These are phyloP conservation scores for Populus hybrid DNA, from an alignment of 441 rosid species.

Conservation along the genomic window DNA sequence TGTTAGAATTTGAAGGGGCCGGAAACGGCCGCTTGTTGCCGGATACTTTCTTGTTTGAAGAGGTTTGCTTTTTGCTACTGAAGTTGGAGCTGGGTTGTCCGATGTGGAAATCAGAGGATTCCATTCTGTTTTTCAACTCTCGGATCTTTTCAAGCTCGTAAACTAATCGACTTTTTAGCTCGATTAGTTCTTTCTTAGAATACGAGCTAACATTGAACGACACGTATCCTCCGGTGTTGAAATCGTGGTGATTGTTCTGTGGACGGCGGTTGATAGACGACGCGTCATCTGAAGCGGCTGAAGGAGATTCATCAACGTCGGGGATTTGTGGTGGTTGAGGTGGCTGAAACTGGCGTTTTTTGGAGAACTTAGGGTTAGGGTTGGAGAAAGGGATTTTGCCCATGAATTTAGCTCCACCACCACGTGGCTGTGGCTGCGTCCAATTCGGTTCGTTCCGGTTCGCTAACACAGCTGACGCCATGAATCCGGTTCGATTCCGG, in stretches of 20 bases:
- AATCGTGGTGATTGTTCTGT: background rate
- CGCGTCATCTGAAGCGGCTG: slow-evolving; percentile 59
- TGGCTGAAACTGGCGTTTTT: slow-evolving; percentile 39
- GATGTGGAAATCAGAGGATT: slow-evolving; percentile 34
- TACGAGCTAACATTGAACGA: slow-evolving; percentile 31
- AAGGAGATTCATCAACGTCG: slow-evolving; percentile 40
- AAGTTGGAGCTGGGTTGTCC: slow-evolving; percentile 31
- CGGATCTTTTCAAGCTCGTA: slow-evolving; percentile 73
- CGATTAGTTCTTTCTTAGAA: slow-evolving; percentile 52
- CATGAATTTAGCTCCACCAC: slow-evolving; percentile 42
- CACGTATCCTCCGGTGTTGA: slow-evolving; percentile 30
- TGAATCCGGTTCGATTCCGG: slow-evolving; percentile 31
- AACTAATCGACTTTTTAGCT: slow-evolving; percentile 54
- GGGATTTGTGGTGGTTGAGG: slow-evolving; percentile 19
- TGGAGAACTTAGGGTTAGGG: slow-evolving; percentile 39
- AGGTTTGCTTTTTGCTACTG: background rate
- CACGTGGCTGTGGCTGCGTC: slow-evolving; percentile 44
- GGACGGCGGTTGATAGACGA: slow-evolving; percentile 42
- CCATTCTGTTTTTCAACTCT: slow-evolving; percentile 47
- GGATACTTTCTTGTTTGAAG: slow-evolving; percentile 33
- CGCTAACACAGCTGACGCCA: slow-evolving; percentile 74
- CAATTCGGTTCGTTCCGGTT: slow-evolving; percentile 56
- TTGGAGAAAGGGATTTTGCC: slow-evolving; percentile 48
- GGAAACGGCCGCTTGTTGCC: slow-evolving; percentile 50
- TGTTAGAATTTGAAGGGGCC: slow-evolving; percentile 14